Base-by-base conservation (phyloP, 805 yeast species). In the Yamadazyma laniorum region DNA sequence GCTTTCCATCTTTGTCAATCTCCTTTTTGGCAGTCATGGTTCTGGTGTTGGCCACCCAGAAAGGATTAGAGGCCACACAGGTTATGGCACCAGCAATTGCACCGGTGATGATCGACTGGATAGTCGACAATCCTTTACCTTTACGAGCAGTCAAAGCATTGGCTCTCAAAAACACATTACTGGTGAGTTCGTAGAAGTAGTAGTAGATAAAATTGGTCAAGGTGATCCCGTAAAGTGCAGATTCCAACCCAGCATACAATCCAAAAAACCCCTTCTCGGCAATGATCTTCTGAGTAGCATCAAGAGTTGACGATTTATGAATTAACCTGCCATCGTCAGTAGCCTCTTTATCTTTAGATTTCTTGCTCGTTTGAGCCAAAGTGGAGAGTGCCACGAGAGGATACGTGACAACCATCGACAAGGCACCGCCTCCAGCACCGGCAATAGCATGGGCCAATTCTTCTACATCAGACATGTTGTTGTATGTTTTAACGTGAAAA, bases 1-100 rank as follows among this genome's bases (percentile, higher is more conserved):
- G 31, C 18, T 33, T 23, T 13, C 45, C 48, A 7, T 53, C 44
- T 7, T 46, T 52, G 17, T 52, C 52, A n/a, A 28, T 15, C 13
- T 43, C 48, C 17, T 61, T 61, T 45, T 62, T 60, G 39, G 62
- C 56, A 35, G 90, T 88, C 50, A 95, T 85, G 76, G 83, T 79
- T 55, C 96, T 75, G 3, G 97, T 89, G 58, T 89, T 89, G 31
- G 95, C 93, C 30, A 89, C 95, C 97, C 97, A 89, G 49, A 87
- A 79, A 17, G 97, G 97, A 59, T 89, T 89, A 9, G 95, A 81
- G 8, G 81, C 72, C 15, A 85, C 66, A 34, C 89, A 85, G 3
- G 96, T 88, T 26, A 88, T 76, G 7, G 89, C 75, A 0, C 97
- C 96, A 2, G 96, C 95, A 53, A 86, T 70, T 1, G 93, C 82